A percentile compares a stretch with the other conserved stretches of the same genome.
These are phyloP conservation scores for Hyphodiscus hymeniophilus DNA, from an alignment of 495 filamentous ascomycete species.

Conservation along the genomic window DNA sequence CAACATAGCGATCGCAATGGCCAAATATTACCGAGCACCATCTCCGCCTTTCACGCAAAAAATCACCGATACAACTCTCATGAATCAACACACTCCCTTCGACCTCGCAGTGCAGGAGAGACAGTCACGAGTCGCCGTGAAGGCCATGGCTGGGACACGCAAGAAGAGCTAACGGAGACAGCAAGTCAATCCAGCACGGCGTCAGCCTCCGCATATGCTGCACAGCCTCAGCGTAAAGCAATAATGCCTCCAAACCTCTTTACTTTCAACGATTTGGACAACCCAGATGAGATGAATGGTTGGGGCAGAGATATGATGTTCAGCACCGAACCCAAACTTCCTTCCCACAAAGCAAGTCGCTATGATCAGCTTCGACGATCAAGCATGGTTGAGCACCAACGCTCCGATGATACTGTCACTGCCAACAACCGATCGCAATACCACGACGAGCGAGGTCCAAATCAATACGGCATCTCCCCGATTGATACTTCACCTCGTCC, in stretches of 20 bases:
- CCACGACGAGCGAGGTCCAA: background rate
- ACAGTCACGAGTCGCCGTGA: constrained; percentile 21
- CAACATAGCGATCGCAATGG: background rate
- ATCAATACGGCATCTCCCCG: constrained; percentile 2
- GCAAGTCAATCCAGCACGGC: constrained; percentile 6
- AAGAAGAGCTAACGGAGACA: constrained; percentile 14
- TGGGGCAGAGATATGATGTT: constrained; percentile 23
- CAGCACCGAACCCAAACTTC: constrained; percentile 11
- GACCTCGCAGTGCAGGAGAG: constrained; percentile 23
- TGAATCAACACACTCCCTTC: constrained; percentile 13
- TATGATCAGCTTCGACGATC: constrained; percentile 9
- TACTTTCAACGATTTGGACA: constrained; percentile 4
- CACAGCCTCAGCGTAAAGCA: background rate
- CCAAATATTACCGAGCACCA: constrained; percentile 8
- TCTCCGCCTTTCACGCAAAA: constrained; percentile 8
- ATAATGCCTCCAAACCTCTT: constrained; percentile 18
- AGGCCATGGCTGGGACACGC: constrained; percentile 26
- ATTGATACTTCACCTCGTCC: constrained; percentile 7
- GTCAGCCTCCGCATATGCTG: constrained; percentile 1
- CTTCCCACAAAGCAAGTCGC: constrained; percentile 2
- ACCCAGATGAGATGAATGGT: background rate
- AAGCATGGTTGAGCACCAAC: constrained; percentile 10
- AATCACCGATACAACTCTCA: constrained; percentile 1
- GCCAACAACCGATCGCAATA: background rate
- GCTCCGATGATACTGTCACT: constrained; percentile 12